Conservation (phyloP, 768 basidiomycete genomes). For the Lentinula sp. region DNA sequence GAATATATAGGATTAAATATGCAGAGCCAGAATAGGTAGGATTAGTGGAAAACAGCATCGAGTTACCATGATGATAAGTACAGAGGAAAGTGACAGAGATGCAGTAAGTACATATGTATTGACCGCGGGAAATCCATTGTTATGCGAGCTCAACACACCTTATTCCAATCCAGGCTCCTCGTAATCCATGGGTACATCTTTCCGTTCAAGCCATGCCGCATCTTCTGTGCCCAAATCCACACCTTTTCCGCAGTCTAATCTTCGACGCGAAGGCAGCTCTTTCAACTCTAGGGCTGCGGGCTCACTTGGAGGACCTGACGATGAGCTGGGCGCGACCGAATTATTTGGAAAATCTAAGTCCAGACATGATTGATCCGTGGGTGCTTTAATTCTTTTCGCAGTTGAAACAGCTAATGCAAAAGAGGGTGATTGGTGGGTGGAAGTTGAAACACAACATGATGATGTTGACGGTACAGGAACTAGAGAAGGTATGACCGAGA, state of each 20-base stretch:
- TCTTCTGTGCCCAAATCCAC: conserved; percentile 60
- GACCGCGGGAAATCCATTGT: no score
- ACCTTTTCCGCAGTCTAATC: conserved; percentile 60
- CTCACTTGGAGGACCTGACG: background rate
- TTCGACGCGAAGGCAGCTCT: conserved; percentile 50
- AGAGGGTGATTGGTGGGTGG: background rate
- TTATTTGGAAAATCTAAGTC: background rate
- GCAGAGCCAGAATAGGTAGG: no score
- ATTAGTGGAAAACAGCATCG: no score
- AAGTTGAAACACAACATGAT: background rate
- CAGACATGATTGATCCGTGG: background rate
- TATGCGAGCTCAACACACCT: background rate
- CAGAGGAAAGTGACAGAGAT: no score
- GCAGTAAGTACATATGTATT: no score
- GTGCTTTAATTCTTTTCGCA: background rate
- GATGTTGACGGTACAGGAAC: background rate
- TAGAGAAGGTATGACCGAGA: background rate
- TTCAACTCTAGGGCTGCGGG: conserved; percentile 35
- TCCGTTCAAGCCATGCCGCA: conserved; percentile 61
- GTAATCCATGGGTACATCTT: conserved; percentile 74
- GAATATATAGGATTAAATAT: no score
- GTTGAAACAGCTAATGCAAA: background rate
- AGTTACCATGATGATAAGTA: no score
- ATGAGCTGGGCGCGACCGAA: background rate
- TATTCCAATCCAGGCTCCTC: conserved; percentile 39